A percentile compares a stretch with the other conserved stretches of the same genome.
Evolutionary conservation across 2,329 filamentous ascomycete genomes (phyloP).

Genomic region (Monilinia vaccinii-corymbosi): DNA sequence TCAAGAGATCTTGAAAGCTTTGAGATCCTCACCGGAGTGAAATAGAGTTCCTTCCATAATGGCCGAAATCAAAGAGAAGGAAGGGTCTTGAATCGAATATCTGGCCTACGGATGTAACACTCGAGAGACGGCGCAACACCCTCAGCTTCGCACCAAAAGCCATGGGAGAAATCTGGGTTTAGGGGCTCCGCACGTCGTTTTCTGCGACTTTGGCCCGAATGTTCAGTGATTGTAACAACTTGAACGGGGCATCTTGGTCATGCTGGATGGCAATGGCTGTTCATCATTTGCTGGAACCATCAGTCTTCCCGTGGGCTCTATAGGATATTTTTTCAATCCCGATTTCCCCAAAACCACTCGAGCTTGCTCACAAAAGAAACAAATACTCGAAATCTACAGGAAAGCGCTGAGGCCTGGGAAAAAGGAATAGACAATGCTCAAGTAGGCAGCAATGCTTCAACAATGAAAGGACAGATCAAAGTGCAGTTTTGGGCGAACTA

Average conservation of each 20-base stretch:
- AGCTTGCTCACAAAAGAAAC: slow-evolving; percentile 26
- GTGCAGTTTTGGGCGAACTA: not conserved
- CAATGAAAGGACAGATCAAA: not conserved
- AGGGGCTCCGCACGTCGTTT: slow-evolving; percentile 9
- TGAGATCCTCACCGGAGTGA: not conserved
- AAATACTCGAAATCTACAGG: too few species aligned
- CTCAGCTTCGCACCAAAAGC: not conserved
- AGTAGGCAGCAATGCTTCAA: not conserved
- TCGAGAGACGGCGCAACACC: not conserved
- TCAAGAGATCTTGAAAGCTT: not conserved
- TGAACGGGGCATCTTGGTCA: slow-evolving; percentile 32
- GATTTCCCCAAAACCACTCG: slow-evolving; percentile 34
- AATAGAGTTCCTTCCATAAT: not conserved
- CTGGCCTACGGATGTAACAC: not conserved
- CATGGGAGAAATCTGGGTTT: slow-evolving; percentile 18
- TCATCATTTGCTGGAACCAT: slow-evolving; percentile 44
- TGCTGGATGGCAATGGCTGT: slow-evolving; percentile 38
- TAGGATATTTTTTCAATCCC: slow-evolving; percentile 39
- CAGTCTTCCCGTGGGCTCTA: slow-evolving; percentile 43
- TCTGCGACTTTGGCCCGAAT: slow-evolving; percentile 37
- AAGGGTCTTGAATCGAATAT: not conserved
- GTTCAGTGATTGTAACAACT: slow-evolving; percentile 34
- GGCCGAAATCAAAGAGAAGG: not conserved
- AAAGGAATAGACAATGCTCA: not conserved
- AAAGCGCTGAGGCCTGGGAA: not conserved